A percentile compares a stretch with the other conserved stretches of the same genome.
These are phyloP conservation scores for Aspergillus bridgeri DNA, from an alignment of 495 filamentous ascomycete species.

Conservation along the genomic window DNA sequence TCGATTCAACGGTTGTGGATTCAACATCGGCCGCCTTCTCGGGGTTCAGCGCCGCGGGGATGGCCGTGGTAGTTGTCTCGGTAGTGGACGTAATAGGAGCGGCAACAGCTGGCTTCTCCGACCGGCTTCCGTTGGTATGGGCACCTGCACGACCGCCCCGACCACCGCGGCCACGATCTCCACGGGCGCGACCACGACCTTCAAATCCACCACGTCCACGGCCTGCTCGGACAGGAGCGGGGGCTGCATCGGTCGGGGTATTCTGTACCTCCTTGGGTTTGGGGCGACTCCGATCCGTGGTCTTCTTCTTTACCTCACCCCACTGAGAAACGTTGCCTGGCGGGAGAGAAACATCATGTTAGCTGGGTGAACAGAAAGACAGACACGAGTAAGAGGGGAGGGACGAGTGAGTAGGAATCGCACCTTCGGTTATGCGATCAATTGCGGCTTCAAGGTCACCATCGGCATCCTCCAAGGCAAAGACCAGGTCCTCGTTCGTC, in stretches of 20 bases:
- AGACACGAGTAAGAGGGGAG: slow-evolving; percentile 8
- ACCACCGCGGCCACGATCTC: slow-evolving; percentile 71
- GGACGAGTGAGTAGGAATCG: slow-evolving; percentile 14
- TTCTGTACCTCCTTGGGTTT: slow-evolving; percentile 74
- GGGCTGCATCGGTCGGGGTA: slow-evolving; percentile 44
- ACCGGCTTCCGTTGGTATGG: slow-evolving; percentile 49
- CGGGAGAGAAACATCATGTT: slow-evolving; percentile 8
- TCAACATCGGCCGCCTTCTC: slow-evolving; percentile 30
- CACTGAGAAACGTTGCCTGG: slow-evolving; percentile 88
- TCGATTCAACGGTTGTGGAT: slow-evolving; percentile 24
- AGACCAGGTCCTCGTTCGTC: slow-evolving; percentile 88
- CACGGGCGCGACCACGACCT: slow-evolving; percentile 64
- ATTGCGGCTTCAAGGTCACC: slow-evolving; percentile 82
- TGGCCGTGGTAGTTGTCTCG: slow-evolving; percentile 27
- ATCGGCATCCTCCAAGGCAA: slow-evolving; percentile 85
- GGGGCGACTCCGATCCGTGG: slow-evolving; percentile 74
- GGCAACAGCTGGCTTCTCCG: slow-evolving; percentile 31
- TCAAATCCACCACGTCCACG: slow-evolving; percentile 67
- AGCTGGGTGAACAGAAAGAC: neutral
- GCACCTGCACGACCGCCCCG: slow-evolving; percentile 67
- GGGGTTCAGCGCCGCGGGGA: slow-evolving; percentile 33
- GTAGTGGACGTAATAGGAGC: slow-evolving; percentile 39
- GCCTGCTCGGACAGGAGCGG: slow-evolving; percentile 56
- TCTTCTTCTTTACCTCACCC: slow-evolving; percentile 92
- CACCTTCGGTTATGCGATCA: slow-evolving; percentile 90